Evolutionary conservation across 129 eudicot genomes (phyloP), one percentile per base, ranked within the genome.

Genomic region (Daucus carota): DNA sequence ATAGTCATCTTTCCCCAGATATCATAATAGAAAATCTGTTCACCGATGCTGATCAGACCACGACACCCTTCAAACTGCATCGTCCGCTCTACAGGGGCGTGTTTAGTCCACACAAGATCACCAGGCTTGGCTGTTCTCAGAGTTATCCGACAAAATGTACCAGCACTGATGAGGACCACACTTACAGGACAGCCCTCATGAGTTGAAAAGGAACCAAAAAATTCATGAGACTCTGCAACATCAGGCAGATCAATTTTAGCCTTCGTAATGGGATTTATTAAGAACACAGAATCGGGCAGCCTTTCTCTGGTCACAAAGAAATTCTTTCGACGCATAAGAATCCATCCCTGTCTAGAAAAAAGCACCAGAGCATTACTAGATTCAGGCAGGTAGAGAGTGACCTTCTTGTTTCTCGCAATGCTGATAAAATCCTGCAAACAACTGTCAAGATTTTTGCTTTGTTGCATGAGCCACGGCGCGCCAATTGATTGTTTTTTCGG

Each of bases 61-160:
- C 73, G 46, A 36, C 73, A 69, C 38, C 46, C 73, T 38, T 70
- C 74, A 70, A 70, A 34, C 44, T 68, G 74, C 48, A 70, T 20
- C 4, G 74, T 41, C 20, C 44, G 74, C 17, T 70, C 50, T 11
- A 40, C 28, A 40, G 48, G 44, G 48, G 50, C 28, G 7, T 70
- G 52, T n/a, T 40, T n/a, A 70, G 52, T 70, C 74, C 74, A 70
- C 5, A n/a, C 20, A 38, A n/a, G 31, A 40, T 70, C 74, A n/a
- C 74, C 74, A 20, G 50, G 48, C 15, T 5, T 38, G 0, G 34
- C 74, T 0, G 33, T 24, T 41, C 33, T 13, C 10, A 67, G 43
- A 17, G 72, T 67, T 34, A 67, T 34, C 34, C 40, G 44, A 18
- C 72, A 67, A 67, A 32, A 34, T 34, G 34, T 6, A 32, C 72